phyloP scores from a whole-genome alignment of 192 early-diverging fungal species.

The Podila clonocystis region DNA sequence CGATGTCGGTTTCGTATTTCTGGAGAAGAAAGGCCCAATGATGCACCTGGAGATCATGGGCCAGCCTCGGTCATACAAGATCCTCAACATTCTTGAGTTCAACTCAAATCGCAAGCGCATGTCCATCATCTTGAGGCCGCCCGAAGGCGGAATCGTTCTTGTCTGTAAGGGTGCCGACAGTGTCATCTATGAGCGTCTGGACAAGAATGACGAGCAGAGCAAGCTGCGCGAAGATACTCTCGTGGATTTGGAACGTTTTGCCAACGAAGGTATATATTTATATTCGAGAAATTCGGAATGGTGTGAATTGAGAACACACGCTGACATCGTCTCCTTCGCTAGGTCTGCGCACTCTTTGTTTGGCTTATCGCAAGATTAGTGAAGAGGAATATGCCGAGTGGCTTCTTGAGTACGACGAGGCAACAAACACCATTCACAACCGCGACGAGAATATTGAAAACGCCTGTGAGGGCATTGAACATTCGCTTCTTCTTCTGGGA shows the following conservation, averaged over 20 bases:
- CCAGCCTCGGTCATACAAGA: conserved; percentile 68
- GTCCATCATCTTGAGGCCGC: conserved; percentile 87
- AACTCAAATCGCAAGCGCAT: conserved; percentile 97
- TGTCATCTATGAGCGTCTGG: conserved; percentile 87
- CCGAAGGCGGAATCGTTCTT: conserved; percentile 79
- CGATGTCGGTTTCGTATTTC: conserved; percentile 84
- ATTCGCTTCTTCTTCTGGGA: conserved; percentile 82
- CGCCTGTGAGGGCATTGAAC: conserved; percentile 84
- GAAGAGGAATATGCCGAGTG: conserved; percentile 78
- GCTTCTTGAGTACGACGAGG: conserved; percentile 77
- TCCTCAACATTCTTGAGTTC: conserved; percentile 86
- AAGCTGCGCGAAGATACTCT: conserved; percentile 73
- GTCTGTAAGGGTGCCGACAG: conserved; percentile 96
- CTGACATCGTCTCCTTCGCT: background rate
- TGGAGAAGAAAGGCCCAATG: conserved; percentile 75
- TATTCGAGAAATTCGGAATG: too few relatives aligned
- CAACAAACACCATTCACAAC: conserved; percentile 75
- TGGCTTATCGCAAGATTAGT: conserved; percentile 78
- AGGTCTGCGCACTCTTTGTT: conserved; percentile 88
- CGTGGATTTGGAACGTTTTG: conserved; percentile 87
- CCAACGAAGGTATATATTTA: conserved; percentile 63
- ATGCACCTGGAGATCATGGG: conserved; percentile 80
- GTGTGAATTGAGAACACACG: background rate
- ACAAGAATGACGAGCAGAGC: conserved; percentile 69
- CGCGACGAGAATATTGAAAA: conserved; percentile 86